Conservation (phyloP, 768 basidiomycete genomes). For the Leccinum boreale region DNA sequence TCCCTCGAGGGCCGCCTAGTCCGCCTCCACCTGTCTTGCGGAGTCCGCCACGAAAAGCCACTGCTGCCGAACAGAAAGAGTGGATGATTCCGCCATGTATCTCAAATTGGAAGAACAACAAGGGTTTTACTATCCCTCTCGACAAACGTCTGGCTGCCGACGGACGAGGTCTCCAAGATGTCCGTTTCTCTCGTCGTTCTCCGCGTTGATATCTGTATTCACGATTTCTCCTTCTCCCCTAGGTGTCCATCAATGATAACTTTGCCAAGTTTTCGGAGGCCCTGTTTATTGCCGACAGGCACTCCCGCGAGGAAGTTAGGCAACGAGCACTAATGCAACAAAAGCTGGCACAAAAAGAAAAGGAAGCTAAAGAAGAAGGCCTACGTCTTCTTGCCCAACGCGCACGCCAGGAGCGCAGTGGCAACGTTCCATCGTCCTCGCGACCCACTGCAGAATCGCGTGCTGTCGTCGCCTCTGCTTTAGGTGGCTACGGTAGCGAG, state of each 20-base stretch:
- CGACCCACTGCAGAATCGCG: conserved; percentile 66
- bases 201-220: background rate
- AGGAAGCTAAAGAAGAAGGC: conserved; percentile 92
- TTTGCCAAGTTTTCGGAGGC: conserved; percentile 99
- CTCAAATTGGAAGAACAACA: conserved; percentile 99
- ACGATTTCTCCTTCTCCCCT: conserved; percentile 1
- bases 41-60: conserved; percentile 94
- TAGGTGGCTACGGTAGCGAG: conserved; percentile 87
- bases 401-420: conserved; percentile 90
- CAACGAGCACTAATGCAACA: conserved; percentile 98
- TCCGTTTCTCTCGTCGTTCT: conserved; percentile 39
- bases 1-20: conserved; percentile 92
- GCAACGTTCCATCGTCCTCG: conserved; percentile 57
- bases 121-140: conserved; percentile 98
- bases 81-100: conserved; percentile 99
- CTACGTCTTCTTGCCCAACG: conserved; percentile 91
- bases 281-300: conserved; percentile 91
- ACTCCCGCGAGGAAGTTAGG: conserved; percentile 96
- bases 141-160: conserved; percentile 98
- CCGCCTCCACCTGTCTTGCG: conserved; percentile 95
- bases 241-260: conserved; percentile 99
- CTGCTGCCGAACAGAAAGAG: conserved; percentile 97
- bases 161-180: conserved; percentile 97
- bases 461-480: conserved; percentile 67
- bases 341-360: conserved; percentile 97